Evolutionary conservation across 2,329 filamentous ascomycete species (phyloP).

Genomic region (Colletotrichum sp.): DNA sequence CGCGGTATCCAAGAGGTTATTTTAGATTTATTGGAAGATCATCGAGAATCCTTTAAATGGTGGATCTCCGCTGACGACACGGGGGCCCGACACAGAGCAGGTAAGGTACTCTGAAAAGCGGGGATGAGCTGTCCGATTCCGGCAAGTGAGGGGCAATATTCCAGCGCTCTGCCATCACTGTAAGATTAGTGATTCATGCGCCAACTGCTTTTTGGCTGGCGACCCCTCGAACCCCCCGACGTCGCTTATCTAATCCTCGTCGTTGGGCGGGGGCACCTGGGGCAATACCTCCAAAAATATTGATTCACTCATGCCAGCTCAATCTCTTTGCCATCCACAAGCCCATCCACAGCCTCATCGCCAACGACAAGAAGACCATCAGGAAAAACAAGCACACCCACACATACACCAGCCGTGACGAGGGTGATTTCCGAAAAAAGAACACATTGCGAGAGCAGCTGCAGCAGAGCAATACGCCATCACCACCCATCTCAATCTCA

Average conservation of each 20-base stretch:
- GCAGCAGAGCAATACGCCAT: not conserved
- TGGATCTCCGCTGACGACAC: constrained; percentile 16
- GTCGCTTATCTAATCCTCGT: constrained; percentile 21
- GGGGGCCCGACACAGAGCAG: not conserved
- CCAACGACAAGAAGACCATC: not conserved
- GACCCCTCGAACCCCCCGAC: not conserved
- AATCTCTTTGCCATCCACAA: constrained; percentile 18
- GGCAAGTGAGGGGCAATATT: constrained; percentile 16
- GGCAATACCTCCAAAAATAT: constrained; percentile 14
- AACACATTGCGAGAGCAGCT: not conserved
- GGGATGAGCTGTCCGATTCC: not conserved
- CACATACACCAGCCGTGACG: not conserved
- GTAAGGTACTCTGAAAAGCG: not conserved
- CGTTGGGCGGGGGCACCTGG: not conserved
- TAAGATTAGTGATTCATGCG: constrained; percentile 19
- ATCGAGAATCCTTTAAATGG: constrained; percentile 8
- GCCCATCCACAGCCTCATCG: constrained; percentile 5
- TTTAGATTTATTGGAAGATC: constrained; percentile 19
- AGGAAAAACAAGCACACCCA: not conserved
- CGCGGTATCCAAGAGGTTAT: constrained; percentile 12
- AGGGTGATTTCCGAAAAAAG: not conserved
- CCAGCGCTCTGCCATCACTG: not conserved
- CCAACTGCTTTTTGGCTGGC: not conserved
- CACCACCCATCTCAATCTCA: not conserved
- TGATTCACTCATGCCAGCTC: constrained; percentile 8